Evolutionary conservation across 164 flowering plant genomes (phyloP).

Genomic region (Sedum album): DNA sequence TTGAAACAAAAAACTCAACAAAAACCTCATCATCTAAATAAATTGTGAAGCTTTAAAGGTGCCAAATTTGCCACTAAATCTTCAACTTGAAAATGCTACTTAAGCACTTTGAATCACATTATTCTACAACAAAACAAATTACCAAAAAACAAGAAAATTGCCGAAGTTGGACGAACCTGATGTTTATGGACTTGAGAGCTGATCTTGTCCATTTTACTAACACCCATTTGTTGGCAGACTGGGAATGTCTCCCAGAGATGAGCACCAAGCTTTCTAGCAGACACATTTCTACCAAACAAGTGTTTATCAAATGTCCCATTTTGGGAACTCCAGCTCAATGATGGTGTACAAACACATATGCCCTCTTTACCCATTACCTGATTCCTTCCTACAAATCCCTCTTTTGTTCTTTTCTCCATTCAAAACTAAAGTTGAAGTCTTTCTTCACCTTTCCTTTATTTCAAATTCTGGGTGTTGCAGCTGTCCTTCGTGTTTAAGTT

Average conservation of each 20-base stretch:
- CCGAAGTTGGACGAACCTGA: slow-evolving; percentile 1
- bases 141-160: too few relatives aligned
- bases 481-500: neutral
- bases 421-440: neutral
- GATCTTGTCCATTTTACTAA: too few relatives aligned
- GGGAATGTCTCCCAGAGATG: slow-evolving; percentile 45
- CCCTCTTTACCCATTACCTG: slow-evolving; percentile 46
- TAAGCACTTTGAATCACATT: too few relatives aligned
- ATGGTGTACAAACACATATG: slow-evolving; percentile 56
- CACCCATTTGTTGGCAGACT: slow-evolving; percentile 14
- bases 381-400: slow-evolving; percentile 17
- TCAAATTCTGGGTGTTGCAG: neutral
- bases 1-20: too few relatives aligned
- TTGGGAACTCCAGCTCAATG: slow-evolving; percentile 22
- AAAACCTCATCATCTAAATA: too few relatives aligned
- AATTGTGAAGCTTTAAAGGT: too few relatives aligned
- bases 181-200: neutral
- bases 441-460: neutral
- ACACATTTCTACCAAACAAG: slow-evolving; percentile 16
- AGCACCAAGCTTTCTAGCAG: slow-evolving; percentile 72
- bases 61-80: too few relatives aligned
- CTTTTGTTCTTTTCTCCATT: slow-evolving; percentile 3
- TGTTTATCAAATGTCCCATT: slow-evolving; percentile 39
- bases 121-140: too few relatives aligned
- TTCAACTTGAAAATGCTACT: too few relatives aligned